These are phyloP conservation scores for Tetrahymena elliotti DNA, from an alignment of 73 alveolate genomes.

Conservation along the genomic window DNA sequence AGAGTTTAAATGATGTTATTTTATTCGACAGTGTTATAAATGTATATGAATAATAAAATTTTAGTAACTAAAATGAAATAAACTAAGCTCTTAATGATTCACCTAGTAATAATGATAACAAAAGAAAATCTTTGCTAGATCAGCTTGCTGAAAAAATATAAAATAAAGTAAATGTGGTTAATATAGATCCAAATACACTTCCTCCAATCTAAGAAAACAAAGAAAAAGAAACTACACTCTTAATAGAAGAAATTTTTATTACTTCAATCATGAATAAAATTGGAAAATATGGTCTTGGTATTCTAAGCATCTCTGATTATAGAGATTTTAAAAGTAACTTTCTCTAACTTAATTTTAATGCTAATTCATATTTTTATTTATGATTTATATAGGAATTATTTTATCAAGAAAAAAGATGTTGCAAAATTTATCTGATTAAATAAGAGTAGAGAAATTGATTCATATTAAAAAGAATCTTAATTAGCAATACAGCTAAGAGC, in stretches of 20 bases:
- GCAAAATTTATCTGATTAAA: neutral
- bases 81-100: neutral
- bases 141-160: neutral
- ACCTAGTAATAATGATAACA: neutral
- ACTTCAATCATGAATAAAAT: neutral
- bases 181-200: neutral
- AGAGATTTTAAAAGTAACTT: neutral
- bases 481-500: neutral
- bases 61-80: neutral
- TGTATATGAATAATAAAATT: neutral
- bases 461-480: neutral
- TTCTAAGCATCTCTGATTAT: neutral
- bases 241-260: neutral
- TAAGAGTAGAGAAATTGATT: neutral
- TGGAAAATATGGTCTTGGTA: neutral
- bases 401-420: neutral
- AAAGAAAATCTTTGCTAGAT: neutral
- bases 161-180: neutral
- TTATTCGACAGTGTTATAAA: neutral
- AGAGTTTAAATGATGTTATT: neutral
- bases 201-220: neutral
- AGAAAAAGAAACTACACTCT: neutral
- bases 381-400: neutral
- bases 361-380: neutral
- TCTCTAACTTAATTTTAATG: neutral